Base-by-base conservation (phyloP, 2,329 filamentous ascomycete genomes). In the Colletotrichum melonis region DNA sequence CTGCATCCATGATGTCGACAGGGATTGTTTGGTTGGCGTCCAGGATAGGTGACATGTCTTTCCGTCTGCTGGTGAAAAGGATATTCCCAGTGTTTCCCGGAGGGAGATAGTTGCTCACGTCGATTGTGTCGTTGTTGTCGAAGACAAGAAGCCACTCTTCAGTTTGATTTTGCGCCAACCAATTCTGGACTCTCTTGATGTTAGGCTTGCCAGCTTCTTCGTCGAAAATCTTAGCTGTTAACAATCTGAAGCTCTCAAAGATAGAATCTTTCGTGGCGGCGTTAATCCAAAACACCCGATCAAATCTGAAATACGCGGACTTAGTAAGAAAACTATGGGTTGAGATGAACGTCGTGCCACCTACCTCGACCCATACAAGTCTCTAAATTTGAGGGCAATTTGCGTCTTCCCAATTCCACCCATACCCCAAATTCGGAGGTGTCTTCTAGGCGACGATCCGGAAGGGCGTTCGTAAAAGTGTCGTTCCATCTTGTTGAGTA, bases 351-450 rank as follows among this genome's bases (percentile, higher is more conserved):
- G 9, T 19, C 22, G 11, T 26, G 35, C n/a, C 4, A 54, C 72
- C n/a, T 74, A 77, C 79, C 70, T 67, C 3, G 75, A 46, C 14
- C 76, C 69, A 1, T 74, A 46, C 2, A 55, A 42, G 11, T 81
- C 77, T 0, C 74, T 56, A 5, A 79, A 78, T 28, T 76, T 80
- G 4, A 79, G 35, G 0, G 77, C 80, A 4, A 81, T 79, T n/a
- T 81, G 77, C 0, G 78, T 81, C 55, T 82, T 82, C 0, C 81
- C 80, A 0, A 77, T 75, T 4, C 81, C 81, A 3, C 77, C 76
- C 74, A 81, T 77, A 0, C 80, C 81, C 30, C 78, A 69, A 1
- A 81, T 68, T 14, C 80, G 63, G 22, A 78, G 78, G 11, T 80
- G 74, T 7, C 76, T 67, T 12, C 77, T 42, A 0, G 73, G 67